phyloP scores from a whole-genome alignment of 495 filamentous ascomycete species.

The Talaromyces adpressus region DNA sequence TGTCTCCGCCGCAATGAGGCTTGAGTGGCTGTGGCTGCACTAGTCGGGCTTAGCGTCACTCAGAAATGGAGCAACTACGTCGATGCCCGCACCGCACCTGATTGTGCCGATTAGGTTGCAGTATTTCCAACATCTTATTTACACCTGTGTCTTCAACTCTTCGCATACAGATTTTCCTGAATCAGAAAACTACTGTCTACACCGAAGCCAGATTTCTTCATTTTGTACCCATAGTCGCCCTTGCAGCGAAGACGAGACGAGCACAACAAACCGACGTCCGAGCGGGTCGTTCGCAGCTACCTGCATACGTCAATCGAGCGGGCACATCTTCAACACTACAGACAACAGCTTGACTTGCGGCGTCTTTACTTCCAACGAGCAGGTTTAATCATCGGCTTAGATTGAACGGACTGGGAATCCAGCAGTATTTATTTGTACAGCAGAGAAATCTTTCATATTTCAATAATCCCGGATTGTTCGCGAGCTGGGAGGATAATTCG shows the following conservation, averaged over 20 bases:
- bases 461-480: not conserved
- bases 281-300: not conserved
- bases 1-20: not conserved
- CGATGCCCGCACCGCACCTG: not conserved
- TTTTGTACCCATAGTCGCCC: not conserved
- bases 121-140: not conserved
- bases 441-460: not conserved
- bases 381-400: too few relatives aligned
- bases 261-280: not conserved
- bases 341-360: not conserved
- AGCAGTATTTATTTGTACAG: not conserved
- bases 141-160: not conserved
- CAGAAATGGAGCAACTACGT: not conserved
- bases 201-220: not conserved
- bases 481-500: not conserved
- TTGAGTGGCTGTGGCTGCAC: not conserved
- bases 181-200: not conserved
- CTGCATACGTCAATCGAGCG: slow-evolving; percentile 2
- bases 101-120: not conserved
- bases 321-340: not conserved
- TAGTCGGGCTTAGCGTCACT: not conserved
- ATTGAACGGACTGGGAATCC: not conserved
- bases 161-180: too few relatives aligned
- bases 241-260: not conserved
- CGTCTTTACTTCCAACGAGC: not conserved